Conservation (phyloP, 768 basidiomycete genomes). For the Suillus occidentalis region DNA sequence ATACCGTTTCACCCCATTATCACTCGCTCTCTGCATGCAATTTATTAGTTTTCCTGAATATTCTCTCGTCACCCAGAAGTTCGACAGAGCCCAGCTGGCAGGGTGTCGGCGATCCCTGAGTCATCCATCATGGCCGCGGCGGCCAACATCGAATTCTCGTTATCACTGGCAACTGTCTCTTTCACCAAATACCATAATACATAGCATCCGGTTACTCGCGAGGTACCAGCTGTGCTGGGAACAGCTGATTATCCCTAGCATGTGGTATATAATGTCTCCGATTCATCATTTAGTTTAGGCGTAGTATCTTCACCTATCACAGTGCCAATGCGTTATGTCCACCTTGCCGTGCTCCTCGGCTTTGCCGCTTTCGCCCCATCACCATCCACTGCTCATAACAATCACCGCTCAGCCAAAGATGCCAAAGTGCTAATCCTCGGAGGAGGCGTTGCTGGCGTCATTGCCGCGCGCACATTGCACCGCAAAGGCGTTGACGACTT, state of each 20-base stretch:
- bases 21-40: too few relatives aligned
- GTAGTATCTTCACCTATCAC: neutral
- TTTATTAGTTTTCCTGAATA: too few relatives aligned
- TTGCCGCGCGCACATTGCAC: conserved; percentile 61
- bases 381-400: neutral
- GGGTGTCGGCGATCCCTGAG: too few relatives aligned
- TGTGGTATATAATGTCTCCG: neutral
- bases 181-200: too few relatives aligned
- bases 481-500: conserved; percentile 56
- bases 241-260: neutral
- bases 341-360: neutral
- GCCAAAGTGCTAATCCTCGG: conserved; percentile 58
- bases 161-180: too few relatives aligned
- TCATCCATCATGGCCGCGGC: too few relatives aligned
- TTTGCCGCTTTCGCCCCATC: neutral
- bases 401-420: conserved; percentile 11
- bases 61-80: too few relatives aligned
- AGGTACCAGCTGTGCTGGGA: neutral
- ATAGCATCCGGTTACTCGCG: neutral
- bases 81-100: too few relatives aligned
- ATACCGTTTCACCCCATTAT: too few relatives aligned
- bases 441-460: conserved; percentile 64
- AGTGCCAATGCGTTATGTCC: neutral
- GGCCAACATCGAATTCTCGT: too few relatives aligned
- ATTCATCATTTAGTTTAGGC: neutral